These are phyloP conservation scores for Hypomyces perniciosus DNA, from an alignment of 2,329 filamentous ascomycete species.

Conservation along the genomic window DNA sequence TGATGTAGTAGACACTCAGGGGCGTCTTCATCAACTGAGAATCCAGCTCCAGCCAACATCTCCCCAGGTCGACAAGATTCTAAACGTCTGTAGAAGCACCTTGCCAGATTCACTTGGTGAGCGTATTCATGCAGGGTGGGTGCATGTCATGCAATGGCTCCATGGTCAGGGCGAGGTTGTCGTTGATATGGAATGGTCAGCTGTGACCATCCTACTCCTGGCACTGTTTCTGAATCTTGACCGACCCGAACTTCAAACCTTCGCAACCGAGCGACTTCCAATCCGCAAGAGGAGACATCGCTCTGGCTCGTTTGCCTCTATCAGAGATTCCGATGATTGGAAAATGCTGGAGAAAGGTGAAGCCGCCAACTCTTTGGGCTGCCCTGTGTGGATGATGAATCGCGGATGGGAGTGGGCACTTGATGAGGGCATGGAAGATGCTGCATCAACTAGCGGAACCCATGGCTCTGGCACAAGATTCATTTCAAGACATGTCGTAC, in stretches of 20 bases:
- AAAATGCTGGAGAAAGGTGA: constrained; percentile 41
- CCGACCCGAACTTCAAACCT: constrained; percentile 22
- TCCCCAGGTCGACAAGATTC: constrained; percentile 53
- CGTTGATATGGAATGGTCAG: constrained; percentile 62
- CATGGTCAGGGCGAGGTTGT: constrained; percentile 39
- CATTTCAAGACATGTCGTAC: constrained; percentile 45
- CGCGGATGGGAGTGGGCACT: constrained; percentile 67
- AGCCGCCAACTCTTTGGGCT: constrained; percentile 42
- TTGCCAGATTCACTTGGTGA: constrained; percentile 53
- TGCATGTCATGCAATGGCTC: constrained; percentile 68
- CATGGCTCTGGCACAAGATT: constrained; percentile 32
- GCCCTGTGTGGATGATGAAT: constrained; percentile 54
- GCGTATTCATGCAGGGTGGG: constrained; percentile 64
- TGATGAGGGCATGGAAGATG: constrained; percentile 43
- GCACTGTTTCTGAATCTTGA: constrained; percentile 57
- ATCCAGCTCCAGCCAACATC: constrained; percentile 62
- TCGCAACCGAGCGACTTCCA: constrained; percentile 23
- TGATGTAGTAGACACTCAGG: constrained; percentile 59
- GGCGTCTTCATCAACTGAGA: constrained; percentile 58
- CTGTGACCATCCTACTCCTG: constrained; percentile 57
- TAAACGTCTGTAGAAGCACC: constrained; percentile 59
- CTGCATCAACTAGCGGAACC: constrained; percentile 21
- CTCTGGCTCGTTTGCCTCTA: constrained; percentile 31
- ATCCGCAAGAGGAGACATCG: constrained; percentile 26
- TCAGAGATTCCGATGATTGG: constrained; percentile 39